Conservation (phyloP, 108 stramenopile species). For the Cyclostephanos tholiformis region DNA sequence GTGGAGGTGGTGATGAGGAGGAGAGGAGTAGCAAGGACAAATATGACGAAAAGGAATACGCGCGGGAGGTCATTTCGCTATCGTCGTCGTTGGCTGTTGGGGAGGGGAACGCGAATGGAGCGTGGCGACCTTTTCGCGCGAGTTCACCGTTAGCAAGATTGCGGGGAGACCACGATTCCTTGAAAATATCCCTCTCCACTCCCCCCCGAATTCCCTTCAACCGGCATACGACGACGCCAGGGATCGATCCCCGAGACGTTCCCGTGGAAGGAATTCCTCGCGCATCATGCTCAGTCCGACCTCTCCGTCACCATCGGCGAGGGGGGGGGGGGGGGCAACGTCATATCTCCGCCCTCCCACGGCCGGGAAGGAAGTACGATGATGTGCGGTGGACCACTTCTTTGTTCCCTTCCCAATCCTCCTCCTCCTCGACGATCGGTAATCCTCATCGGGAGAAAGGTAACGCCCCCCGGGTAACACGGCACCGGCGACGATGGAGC, state of each 20-base stretch:
- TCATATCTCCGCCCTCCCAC: conserved; percentile 6
- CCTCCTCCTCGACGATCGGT: too few relatives aligned
- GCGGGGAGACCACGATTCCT: conserved; percentile 17
- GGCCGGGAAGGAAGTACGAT: conserved; percentile 32
- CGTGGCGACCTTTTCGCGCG: too few relatives aligned
- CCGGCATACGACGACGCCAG: background rate
- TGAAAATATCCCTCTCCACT: conserved; percentile 18
- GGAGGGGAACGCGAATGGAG: too few relatives aligned
- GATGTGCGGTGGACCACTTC: conserved; percentile 24
- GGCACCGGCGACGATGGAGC: too few relatives aligned
- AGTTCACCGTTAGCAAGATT: background rate
- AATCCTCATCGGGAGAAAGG: too few relatives aligned
- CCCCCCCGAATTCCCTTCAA: background rate
- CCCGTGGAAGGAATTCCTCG: conserved; percentile 31
- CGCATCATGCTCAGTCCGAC: conserved; percentile 41
- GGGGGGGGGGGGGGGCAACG: conserved; percentile 27
- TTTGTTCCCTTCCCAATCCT: too few relatives aligned
- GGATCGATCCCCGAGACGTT: background rate
- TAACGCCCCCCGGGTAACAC: too few relatives aligned
- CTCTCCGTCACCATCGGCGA: conserved; percentile 44
- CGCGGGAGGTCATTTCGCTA: too few relatives aligned
- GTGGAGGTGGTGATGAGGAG: too few relatives aligned
- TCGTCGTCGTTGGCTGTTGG: too few relatives aligned
- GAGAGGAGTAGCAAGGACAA: too few relatives aligned
- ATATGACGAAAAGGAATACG: too few relatives aligned